Base-by-base conservation (phyloP, 495 filamentous ascomycete genomes). In the Aspergillus conjunctus region DNA sequence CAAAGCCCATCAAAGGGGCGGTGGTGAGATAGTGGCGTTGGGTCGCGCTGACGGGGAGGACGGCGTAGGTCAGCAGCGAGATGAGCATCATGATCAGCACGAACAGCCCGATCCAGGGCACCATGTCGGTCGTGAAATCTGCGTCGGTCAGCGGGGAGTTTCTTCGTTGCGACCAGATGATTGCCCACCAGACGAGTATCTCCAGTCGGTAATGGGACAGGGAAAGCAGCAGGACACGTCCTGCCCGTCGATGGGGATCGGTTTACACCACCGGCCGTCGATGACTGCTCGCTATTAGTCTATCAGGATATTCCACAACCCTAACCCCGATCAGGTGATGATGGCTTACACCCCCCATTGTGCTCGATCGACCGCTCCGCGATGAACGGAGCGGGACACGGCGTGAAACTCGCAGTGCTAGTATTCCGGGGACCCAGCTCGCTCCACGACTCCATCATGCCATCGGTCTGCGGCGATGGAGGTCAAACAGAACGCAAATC, bases 11-110 rank as follows among this genome's bases (percentile, higher is more conserved):
- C 55, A 59, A 44, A 45, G 20, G 49, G 21, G 53, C 20, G 0
- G n/a, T 43, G 59, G 89, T 93, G 17, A 95, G 77, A 65, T 95
- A 94, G 68, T 95, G 91, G 41, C 89, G 83, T 63, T 87, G 81
- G 17, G 91, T 92, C 70, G 85, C 88, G 62, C 90, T 86, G 7
- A 88, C 81, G 1, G 91, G 91, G 30, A 95, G 79, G 18, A 87
- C 79, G 3, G 84, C 69, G 78, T 88, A 94, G 14, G 89, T 92
- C 10, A 90, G 34, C 9, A 92, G 76, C 58, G 93, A 75, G 68
- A 90, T 90, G 26, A 82, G 63, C 58, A 84, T 84, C 67, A 84
- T 82, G n/a, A 83, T 70, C 45, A 88, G 80, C 59, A 88, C 82
- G 8, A 76, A 81, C 18, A 91, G 82, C 61, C 86, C 89, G 51